These are phyloP conservation scores for Phytophthora palmivora DNA, from an alignment of 352 stramenopile genomes.

Conservation along the genomic window DNA sequence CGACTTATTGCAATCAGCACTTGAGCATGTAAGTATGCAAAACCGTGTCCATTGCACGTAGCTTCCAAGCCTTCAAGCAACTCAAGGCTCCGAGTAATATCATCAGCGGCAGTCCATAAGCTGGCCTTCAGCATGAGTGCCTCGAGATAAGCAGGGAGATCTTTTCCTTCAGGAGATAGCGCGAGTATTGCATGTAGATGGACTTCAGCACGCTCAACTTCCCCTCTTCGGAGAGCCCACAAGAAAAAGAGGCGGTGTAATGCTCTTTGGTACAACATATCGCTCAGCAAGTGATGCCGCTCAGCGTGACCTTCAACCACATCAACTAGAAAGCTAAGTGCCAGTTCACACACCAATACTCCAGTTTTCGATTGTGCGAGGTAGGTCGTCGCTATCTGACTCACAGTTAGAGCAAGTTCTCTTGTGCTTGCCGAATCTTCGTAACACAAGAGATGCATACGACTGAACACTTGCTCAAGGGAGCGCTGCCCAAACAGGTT, in stretches of 20 bases:
- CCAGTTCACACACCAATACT: constrained; percentile 36
- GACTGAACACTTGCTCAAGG: constrained; percentile 54
- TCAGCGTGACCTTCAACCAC: background rate
- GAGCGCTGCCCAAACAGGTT: constrained; percentile 57
- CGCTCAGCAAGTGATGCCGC: constrained; percentile 37
- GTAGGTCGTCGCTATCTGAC: constrained; percentile 49
- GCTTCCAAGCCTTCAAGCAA: constrained; percentile 47
- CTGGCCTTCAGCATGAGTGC: constrained; percentile 41
- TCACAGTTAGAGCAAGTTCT: constrained; percentile 64
- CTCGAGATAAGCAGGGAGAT: constrained; percentile 54
- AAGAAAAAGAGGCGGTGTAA: constrained; percentile 60
- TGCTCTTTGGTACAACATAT: constrained; percentile 51
- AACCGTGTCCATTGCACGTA: constrained; percentile 50
- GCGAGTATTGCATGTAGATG: constrained; percentile 53
- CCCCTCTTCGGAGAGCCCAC: constrained; percentile 58
- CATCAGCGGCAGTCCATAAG: constrained; percentile 36
- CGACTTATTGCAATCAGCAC: constrained; percentile 55
- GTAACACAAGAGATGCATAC: constrained; percentile 62
- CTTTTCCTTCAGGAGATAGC: constrained; percentile 55
- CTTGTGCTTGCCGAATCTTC: constrained; percentile 51
- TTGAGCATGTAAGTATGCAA: constrained; percentile 58
- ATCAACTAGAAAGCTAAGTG: constrained; percentile 46
- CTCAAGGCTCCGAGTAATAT: constrained; percentile 50
- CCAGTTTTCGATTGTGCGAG: constrained; percentile 16
- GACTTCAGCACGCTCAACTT: constrained; percentile 45